Base-by-base conservation (phyloP, 768 basidiomycete species). In the Brasilioporus rufonigricans region DNA sequence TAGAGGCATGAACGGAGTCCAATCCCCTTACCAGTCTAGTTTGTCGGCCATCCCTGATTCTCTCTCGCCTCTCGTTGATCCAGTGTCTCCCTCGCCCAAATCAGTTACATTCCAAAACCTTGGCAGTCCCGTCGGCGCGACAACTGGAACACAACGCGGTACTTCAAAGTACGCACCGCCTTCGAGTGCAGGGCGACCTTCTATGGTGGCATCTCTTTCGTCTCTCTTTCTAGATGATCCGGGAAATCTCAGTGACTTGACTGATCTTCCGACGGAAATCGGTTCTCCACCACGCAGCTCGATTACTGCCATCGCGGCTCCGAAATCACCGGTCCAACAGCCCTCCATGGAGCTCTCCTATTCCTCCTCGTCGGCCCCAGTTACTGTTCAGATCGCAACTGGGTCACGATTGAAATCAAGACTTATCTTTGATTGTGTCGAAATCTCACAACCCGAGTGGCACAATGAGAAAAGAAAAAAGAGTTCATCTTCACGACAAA, bases 181-280 rank as follows among this genome's bases (percentile, higher is more conserved):
- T 44, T 14, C n/a, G 24, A 27, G 32, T 29, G 18, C 23, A 2
- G 32, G 14, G 24, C 48, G 45, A 14, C 36, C 36, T 21, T 24
- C n/a, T 36, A 29, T 23, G 5, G 18, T 27, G 27, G n/a, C 23
- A 39, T 48, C 55, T 32, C 31, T 47, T 53, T 39, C 44, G 16
- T 53, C 16, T 29, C 14, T 31, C n/a, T 11, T 10, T 26, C 14
- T 18, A n/a, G 61, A 66, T 23, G 56, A 64, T 46, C 16, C 46
- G 2, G 59, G 44, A 26, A 48, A 55, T 38, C 48, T 66, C 16
- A 72, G 69, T 32, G 67, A 66, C 21, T 53, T 73, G 52, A 70
- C 71, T 7, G 71, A 71, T 19, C 63, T 71, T 26, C 52, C 62
- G 50, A 61, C 64, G 19, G 69, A 70, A 19, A 10, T 48, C 26